Conservation (phyloP, 306 rosid genomes). For the Crotalaria pallida region DNA sequence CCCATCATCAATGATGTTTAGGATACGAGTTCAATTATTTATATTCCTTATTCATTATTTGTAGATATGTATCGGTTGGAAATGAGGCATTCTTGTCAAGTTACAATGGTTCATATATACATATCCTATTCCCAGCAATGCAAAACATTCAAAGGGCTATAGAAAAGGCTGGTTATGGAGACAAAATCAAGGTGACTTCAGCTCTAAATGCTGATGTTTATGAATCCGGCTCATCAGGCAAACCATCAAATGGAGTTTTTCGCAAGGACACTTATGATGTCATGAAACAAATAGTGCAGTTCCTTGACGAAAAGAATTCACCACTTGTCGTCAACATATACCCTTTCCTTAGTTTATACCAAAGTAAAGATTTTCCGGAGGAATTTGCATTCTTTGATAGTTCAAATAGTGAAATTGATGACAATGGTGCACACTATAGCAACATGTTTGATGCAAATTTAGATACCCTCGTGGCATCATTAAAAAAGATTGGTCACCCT, state of each 20-base stretch:
- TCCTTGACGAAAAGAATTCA: slow-evolving; percentile 39
- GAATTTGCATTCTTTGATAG: slow-evolving; percentile 64
- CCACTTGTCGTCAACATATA: slow-evolving; percentile 77
- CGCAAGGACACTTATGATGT: slow-evolving; percentile 31
- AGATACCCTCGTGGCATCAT: slow-evolving; percentile 56
- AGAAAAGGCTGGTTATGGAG: slow-evolving; percentile 42
- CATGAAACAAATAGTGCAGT: slow-evolving; percentile 35
- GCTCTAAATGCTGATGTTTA: slow-evolving; percentile 85
- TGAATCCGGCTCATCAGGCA: slow-evolving; percentile 40
- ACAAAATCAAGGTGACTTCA: slow-evolving; percentile 45
- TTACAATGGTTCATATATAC: slow-evolving; percentile 40
- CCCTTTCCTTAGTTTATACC: slow-evolving; percentile 66
- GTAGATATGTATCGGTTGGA: slow-evolving; percentile 72
- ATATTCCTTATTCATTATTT: not conserved
- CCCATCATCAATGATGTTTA: too few relatives aligned
- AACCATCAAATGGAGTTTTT: slow-evolving; percentile 59
- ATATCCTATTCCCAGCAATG: slow-evolving; percentile 58
- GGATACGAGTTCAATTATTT: too few relatives aligned
- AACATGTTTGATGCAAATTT: slow-evolving; percentile 74
- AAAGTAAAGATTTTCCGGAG: slow-evolving; percentile 33
- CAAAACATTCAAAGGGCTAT: slow-evolving; percentile 63
- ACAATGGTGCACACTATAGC: slow-evolving; percentile 31
- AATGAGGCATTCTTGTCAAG: slow-evolving; percentile 68
- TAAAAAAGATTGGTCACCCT: slow-evolving; percentile 37
- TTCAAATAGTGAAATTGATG: slow-evolving; percentile 9